Evolutionary conservation across 306 rosid genomes (phyloP).

Genomic region (Quercus wislizeni): DNA sequence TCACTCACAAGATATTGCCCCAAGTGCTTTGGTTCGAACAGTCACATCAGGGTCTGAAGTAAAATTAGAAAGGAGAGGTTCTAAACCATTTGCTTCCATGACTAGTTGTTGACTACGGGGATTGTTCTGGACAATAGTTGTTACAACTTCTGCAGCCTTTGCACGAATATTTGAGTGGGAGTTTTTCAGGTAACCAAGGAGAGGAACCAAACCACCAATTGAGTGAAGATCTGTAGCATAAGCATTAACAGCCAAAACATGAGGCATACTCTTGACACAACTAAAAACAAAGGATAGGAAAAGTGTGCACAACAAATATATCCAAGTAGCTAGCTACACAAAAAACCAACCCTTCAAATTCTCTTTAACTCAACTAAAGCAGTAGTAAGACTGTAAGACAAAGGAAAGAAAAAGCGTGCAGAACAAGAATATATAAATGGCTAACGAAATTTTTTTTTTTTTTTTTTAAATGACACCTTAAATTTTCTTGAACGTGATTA

Average conservation of each 20-base stretch:
- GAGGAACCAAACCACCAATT: slow-evolving; percentile 87
- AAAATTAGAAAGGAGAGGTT: slow-evolving; percentile 69
- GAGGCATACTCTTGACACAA: slow-evolving; percentile 6
- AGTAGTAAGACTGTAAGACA: no score
- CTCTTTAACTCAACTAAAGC: no score
- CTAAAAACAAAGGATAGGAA: neutral
- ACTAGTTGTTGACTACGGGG: slow-evolving; percentile 84
- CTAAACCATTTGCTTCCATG: slow-evolving; percentile 91
- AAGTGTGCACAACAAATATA: neutral
- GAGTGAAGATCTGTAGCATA: slow-evolving; percentile 68
- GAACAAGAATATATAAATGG: no score
- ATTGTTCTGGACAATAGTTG: slow-evolving; percentile 91
- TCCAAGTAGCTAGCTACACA: neutral
- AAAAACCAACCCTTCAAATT: no score
- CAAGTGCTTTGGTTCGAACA: slow-evolving; percentile 75
- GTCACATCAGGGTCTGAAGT: slow-evolving; percentile 75
- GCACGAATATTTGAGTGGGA: slow-evolving; percentile 88
- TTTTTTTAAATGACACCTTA: no score
- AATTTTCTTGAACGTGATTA: no score
- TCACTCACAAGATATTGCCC: slow-evolving; percentile 85
- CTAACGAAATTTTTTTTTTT: neutral
- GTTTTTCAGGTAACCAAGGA: slow-evolving; percentile 72
- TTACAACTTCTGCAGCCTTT: slow-evolving; percentile 91
- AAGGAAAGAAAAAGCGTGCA: no score
- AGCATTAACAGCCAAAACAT: slow-evolving; percentile 15